Percentiles rank a stretch among this genome's conserved stretches.
phyloP scores from a whole-genome alignment of 2,329 filamentous ascomycete species.

The Penicillium sp. region DNA sequence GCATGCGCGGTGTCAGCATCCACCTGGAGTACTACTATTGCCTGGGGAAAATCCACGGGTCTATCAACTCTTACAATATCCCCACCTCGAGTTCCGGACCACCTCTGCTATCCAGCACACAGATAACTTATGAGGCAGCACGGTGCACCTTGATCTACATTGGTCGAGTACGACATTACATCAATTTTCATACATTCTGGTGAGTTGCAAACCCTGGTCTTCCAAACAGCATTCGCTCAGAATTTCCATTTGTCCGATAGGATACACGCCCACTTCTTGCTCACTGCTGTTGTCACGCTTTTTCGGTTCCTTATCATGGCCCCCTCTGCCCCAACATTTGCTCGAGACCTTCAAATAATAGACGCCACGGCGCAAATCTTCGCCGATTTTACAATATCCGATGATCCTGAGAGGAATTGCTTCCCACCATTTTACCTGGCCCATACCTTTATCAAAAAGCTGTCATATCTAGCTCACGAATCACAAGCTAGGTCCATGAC shows the following conservation, averaged over 20 bases:
- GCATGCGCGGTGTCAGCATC: slow-evolving; percentile 24
- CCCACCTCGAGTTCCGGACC: slow-evolving; percentile 5
- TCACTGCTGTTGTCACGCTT: slow-evolving; percentile 21
- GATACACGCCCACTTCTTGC: slow-evolving; percentile 25
- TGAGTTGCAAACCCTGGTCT: background rate
- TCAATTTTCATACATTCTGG: slow-evolving; percentile 26
- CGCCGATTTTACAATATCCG: slow-evolving; percentile 4
- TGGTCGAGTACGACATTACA: slow-evolving; percentile 15
- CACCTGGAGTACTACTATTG: slow-evolving; percentile 29
- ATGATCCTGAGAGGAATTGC: slow-evolving; percentile 8
- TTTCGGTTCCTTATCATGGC: slow-evolving; percentile 22
- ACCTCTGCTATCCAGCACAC: slow-evolving; percentile 21
- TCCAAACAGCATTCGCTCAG: background rate
- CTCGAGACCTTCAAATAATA: slow-evolving; percentile 18
- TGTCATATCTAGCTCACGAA: slow-evolving; percentile 18
- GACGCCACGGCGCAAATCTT: slow-evolving; percentile 16
- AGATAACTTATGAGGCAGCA: slow-evolving; percentile 23
- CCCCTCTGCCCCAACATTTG: slow-evolving; percentile 12
- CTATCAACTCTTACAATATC: slow-evolving; percentile 6
- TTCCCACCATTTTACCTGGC: slow-evolving; percentile 25
- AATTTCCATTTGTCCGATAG: slow-evolving; percentile 4
- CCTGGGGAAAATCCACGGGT: slow-evolving; percentile 25
- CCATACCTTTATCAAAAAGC: slow-evolving; percentile 14
- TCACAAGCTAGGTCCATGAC: background rate
- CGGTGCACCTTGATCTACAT: slow-evolving; percentile 25